phyloP scores from a whole-genome alignment of 2,329 filamentous ascomycete species.

The Aspergillus aculeatus region DNA sequence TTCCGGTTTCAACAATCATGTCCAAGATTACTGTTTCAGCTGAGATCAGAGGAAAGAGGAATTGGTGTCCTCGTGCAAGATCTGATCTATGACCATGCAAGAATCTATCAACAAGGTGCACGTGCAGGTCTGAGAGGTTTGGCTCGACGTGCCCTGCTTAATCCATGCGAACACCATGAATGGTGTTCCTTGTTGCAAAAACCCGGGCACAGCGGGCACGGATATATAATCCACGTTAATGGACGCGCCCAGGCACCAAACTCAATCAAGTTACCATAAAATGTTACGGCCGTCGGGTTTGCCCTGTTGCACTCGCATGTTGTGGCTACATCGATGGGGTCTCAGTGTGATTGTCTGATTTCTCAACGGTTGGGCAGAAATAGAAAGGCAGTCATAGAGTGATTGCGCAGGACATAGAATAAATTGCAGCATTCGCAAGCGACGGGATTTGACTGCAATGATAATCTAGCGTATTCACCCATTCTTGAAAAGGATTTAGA shows the following conservation, averaged over 20 bases:
- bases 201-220: neutral
- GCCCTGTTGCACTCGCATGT: neutral
- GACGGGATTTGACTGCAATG: too few relatives aligned
- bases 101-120: neutral
- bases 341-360: too few relatives aligned
- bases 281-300: neutral
- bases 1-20: neutral
- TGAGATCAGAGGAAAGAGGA: neutral
- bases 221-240: neutral
- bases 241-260: neutral
- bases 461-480: too few relatives aligned
- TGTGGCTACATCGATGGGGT: neutral
- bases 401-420: too few relatives aligned
- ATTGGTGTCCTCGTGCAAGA: neutral
- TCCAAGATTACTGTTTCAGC: neutral
- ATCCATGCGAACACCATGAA: neutral
- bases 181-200: neutral
- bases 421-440: too few relatives aligned
- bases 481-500: too few relatives aligned
- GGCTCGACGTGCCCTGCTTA: neutral
- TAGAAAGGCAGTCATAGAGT: too few relatives aligned
- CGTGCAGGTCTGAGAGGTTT: neutral
- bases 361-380: too few relatives aligned
- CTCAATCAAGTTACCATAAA: neutral
- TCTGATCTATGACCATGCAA: neutral